These are phyloP conservation scores for Botrytis galanthina DNA, from an alignment of 2,329 filamentous ascomycete genomes.

Conservation along the genomic window DNA sequence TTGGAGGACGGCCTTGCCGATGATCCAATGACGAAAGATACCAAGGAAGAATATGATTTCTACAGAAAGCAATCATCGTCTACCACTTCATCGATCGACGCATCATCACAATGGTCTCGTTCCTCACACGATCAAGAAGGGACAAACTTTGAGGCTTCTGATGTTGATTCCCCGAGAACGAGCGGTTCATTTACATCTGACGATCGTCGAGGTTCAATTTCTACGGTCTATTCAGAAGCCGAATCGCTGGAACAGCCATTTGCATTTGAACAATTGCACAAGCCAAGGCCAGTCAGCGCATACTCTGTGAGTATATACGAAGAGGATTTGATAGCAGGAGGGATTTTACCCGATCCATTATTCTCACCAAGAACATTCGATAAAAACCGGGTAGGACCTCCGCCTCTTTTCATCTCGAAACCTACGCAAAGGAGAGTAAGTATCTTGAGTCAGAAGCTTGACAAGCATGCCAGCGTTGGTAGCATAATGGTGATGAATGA, in stretches of 20 bases:
- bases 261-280: neutral
- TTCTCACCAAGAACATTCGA: neutral
- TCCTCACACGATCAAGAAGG: slow-evolving; percentile 19
- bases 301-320: slow-evolving; percentile 27
- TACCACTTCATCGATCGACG: slow-evolving; percentile 1
- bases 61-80: slow-evolving; percentile 7
- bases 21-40: neutral
- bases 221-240: neutral
- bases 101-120: slow-evolving; percentile 14
- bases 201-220: neutral
- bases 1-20: neutral
- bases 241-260: neutral
- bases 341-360: neutral
- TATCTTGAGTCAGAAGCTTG: neutral
- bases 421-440: neutral
- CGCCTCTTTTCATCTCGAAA: slow-evolving; percentile 1
- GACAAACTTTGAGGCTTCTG: neutral
- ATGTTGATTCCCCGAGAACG: neutral
- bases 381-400: neutral
- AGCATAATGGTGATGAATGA: slow-evolving; percentile 5
- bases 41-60: neutral
- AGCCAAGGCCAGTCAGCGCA: slow-evolving; percentile 22
- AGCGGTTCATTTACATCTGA: slow-evolving; percentile 10
- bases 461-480: slow-evolving; percentile 1
- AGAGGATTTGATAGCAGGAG: slow-evolving; percentile 4